Percentiles rank a stretch among this genome's conserved stretches.
phyloP scores from a whole-genome alignment of 257 asterid genomes.

The Capsicum pubescens region DNA sequence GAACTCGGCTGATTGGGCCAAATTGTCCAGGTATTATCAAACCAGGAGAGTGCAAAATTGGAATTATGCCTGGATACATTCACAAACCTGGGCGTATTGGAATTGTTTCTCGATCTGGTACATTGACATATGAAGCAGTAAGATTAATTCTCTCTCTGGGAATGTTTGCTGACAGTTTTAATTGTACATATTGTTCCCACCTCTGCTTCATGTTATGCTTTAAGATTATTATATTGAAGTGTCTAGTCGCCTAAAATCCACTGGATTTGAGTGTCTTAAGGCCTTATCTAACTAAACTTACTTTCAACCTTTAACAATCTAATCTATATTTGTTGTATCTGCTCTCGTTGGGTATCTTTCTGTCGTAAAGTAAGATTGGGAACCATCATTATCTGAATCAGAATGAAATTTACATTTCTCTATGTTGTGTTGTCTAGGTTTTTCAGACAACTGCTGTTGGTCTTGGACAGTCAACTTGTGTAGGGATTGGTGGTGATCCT shows the following conservation, averaged over 20 bases:
- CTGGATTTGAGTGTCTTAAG: neutral
- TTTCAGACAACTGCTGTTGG: constrained; percentile 99
- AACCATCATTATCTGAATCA: neutral
- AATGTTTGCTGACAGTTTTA: constrained; percentile 17
- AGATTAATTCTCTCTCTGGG: constrained; percentile 39
- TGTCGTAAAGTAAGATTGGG: neutral
- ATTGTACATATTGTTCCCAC: constrained; percentile 9
- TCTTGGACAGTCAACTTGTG: constrained; percentile 96
- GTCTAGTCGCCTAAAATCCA: constrained; percentile 16
- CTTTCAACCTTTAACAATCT: constrained; percentile 5
- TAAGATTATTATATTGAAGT: neutral
- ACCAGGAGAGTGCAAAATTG: constrained; percentile 99
- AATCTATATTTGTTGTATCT: neutral
- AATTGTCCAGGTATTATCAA: constrained; percentile 98
- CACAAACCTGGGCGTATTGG: constrained; percentile 98
- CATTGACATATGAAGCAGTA: constrained; percentile 91
- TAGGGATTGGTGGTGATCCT: constrained; percentile 98
- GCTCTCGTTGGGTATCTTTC: constrained; percentile 20
- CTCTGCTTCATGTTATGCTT: constrained; percentile 51
- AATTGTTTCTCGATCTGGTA: constrained; percentile 92
- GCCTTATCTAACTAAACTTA: constrained; percentile 7
- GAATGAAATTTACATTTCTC: constrained; percentile 22
- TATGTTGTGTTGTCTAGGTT: constrained; percentile 55
- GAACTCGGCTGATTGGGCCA: constrained; percentile 93
- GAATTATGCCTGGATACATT: constrained; percentile 99